These are phyloP conservation scores for Picocystis sp. DNA, from an alignment of 163 green algal species.

Conservation along the genomic window DNA sequence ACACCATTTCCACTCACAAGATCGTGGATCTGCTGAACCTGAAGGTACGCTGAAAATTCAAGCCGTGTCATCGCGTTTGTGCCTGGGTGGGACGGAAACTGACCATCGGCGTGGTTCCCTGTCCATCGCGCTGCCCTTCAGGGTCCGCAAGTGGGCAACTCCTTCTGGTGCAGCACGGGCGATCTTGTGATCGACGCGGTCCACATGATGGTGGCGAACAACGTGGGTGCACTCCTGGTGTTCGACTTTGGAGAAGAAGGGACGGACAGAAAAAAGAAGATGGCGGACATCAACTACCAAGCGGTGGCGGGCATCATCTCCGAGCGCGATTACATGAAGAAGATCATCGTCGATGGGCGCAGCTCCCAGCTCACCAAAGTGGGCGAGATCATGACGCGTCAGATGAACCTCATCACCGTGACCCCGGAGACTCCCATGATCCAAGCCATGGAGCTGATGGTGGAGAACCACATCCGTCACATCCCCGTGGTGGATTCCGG, in stretches of 20 bases:
- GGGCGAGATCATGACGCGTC: slow-evolving; percentile 38
- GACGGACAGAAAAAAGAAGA: background rate
- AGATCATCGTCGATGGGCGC: slow-evolving; percentile 36
- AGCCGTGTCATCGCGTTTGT: background rate
- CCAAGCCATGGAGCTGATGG: slow-evolving; percentile 45
- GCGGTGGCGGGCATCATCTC: background rate
- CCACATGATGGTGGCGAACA: background rate
- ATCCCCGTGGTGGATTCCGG: slow-evolving; percentile 35
- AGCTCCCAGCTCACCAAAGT: slow-evolving; percentile 23
- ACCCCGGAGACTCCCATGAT: slow-evolving; percentile 30
- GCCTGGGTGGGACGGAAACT: background rate
- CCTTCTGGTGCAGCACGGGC: no score
- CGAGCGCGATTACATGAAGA: slow-evolving; percentile 40
- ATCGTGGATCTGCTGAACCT: no score
- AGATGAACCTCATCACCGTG: slow-evolving; percentile 26
- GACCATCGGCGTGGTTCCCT: background rate
- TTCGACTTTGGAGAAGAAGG: background rate
- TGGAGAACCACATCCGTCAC: slow-evolving; percentile 41
- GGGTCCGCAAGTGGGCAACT: background rate
- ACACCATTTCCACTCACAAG: no score
- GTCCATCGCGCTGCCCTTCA: background rate
- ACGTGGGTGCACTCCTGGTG: slow-evolving; percentile 2
- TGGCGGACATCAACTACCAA: background rate
- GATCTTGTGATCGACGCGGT: no score
- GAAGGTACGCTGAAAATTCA: no score